phyloP scores from a whole-genome alignment of 371 early-diverging fungal genomes.

The Batkoa obscura region DNA sequence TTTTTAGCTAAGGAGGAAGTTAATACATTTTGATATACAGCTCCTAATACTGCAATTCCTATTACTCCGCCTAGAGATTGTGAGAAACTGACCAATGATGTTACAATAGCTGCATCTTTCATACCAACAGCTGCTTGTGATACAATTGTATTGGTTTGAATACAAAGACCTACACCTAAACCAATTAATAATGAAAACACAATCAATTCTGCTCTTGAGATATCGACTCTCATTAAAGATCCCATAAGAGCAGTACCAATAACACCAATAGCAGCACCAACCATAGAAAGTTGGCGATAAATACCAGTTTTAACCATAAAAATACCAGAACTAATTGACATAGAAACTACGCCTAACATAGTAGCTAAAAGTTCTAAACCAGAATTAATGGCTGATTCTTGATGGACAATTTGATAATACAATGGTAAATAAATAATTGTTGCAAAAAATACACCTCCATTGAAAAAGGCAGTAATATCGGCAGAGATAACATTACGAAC shows the following conservation, averaged over 20 bases:
- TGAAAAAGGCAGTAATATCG: constrained; percentile 21
- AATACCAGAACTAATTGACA: constrained; percentile 27
- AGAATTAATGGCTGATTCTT: constrained; percentile 20
- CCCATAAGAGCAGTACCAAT: constrained; percentile 27
- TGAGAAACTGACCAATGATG: constrained; percentile 30
- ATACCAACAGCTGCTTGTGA: constrained; percentile 27
- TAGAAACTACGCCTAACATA: constrained; percentile 25
- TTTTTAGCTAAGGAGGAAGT: constrained; percentile 8
- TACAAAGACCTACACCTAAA: constrained; percentile 31
- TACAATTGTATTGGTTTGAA: constrained; percentile 36
- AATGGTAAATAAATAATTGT: constrained; percentile 48
- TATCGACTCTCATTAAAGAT: constrained; percentile 15
- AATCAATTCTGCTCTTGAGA: constrained; percentile 19
- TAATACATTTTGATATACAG: constrained; percentile 25
- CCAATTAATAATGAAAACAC: constrained; percentile 26
- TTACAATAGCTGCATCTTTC: constrained; percentile 39
- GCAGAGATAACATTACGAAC: constrained; percentile 21
- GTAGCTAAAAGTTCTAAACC: constrained; percentile 51
- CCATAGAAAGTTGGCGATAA: constrained; percentile 25
- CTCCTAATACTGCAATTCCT: constrained; percentile 36
- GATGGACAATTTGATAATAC: constrained; percentile 26
- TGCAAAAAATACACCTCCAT: constrained; percentile 48
- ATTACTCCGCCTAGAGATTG: constrained; percentile 47
- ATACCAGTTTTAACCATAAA: constrained; percentile 23
- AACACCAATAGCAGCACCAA: constrained; percentile 21